Evolutionary conservation across 1,284 basidiomycete species (phyloP), one percentile per base, ranked within the genome.

Genomic region (Microbotryum silenes-acaulis): DNA sequence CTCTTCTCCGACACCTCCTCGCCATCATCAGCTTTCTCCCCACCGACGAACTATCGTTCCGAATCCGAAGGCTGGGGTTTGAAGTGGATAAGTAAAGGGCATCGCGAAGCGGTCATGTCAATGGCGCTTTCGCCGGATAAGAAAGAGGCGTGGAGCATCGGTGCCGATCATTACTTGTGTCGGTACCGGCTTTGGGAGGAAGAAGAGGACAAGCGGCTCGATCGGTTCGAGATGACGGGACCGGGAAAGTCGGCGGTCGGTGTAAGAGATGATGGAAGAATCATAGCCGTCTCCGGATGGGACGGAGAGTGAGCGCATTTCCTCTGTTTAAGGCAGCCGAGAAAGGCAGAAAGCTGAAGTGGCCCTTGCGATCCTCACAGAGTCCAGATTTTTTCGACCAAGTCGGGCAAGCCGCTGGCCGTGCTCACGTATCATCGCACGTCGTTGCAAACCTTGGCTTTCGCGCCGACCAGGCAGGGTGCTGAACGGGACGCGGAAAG

Each of bases 231-330:
- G 58, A 56, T 65, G 1, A 42, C 65, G 9, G 62, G 57, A 27
- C 55, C 63, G 5, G 70, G 68, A 5, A 61, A 64, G 27, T 57
- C 64, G 16, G 51, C 27, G 1, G 27, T 71, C 9, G 58, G 45
- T 1, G 57, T 69, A 1, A 45, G 70, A 1, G 56, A 60, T 23
- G 68, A 71, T 23, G 66, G 63, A 1, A 60, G 59, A 18, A 49
- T 72, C n/a, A 42, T 72, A 9, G 71, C 66, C 2, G 65, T 63
- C 2, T 65, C 66, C 2, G 70, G 70, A 1, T 72, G 71, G 71
- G 69, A 72, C 33, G 69, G 70, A 25, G 47, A 54, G 71, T 72
- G 46, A 48, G 71, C 61, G 9, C 21, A 3, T 12, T 9, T 20
- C 18, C 21, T 10, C 21, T 49, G 25, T 18, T 42, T 0, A 42